Percentiles rank a stretch among this genome's conserved stretches.
These are phyloP conservation scores for Botrytis squamosa DNA, from an alignment of 2,329 filamentous ascomycete species.

Conservation along the genomic window DNA sequence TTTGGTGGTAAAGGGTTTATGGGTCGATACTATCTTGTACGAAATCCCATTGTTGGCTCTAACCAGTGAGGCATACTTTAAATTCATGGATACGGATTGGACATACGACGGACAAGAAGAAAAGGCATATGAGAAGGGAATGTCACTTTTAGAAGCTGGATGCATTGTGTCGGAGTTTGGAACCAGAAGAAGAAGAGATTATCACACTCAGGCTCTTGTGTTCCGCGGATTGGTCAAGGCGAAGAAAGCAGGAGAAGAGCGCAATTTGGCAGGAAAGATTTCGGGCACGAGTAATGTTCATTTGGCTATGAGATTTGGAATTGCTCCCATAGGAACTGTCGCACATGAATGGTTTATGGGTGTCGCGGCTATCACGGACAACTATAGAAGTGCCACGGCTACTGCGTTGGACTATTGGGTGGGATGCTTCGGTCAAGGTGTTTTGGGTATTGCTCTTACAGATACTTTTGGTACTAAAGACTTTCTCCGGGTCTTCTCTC, in stretches of 20 bases:
- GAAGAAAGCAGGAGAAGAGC: slow-evolving; percentile 64
- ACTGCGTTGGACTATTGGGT: slow-evolving; percentile 85
- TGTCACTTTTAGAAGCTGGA: slow-evolving; percentile 72
- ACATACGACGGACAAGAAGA: slow-evolving; percentile 83
- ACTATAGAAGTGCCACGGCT: slow-evolving; percentile 84
- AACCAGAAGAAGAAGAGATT: slow-evolving; percentile 82
- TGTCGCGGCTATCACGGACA: slow-evolving; percentile 82
- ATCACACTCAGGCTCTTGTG: slow-evolving; percentile 90
- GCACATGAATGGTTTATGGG: slow-evolving; percentile 99
- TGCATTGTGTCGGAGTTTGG: slow-evolving; percentile 95
- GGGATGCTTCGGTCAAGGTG: slow-evolving; percentile 80
- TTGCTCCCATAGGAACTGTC: slow-evolving; percentile 82
- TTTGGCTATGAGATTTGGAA: slow-evolving; percentile 87
- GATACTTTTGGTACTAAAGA: slow-evolving; percentile 93
- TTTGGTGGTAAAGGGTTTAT: slow-evolving; percentile 75
- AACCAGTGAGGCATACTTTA: slow-evolving; percentile 95
- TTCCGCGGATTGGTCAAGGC: slow-evolving; percentile 83
- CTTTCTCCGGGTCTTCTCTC: slow-evolving; percentile 82
- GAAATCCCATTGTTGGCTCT: slow-evolving; percentile 92
- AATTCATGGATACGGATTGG: slow-evolving; percentile 94
- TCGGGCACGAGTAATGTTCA: slow-evolving; percentile 95
- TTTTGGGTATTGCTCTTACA: slow-evolving; percentile 84
- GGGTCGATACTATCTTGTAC: slow-evolving; percentile 95
- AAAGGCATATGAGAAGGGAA: slow-evolving; percentile 78
- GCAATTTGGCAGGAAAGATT: slow-evolving; percentile 69